Percentiles rank a stretch among this genome's conserved stretches.
Conservation (phyloP, 2,329 filamentous ascomycete species). For the Trichoderma lentiforme region DNA sequence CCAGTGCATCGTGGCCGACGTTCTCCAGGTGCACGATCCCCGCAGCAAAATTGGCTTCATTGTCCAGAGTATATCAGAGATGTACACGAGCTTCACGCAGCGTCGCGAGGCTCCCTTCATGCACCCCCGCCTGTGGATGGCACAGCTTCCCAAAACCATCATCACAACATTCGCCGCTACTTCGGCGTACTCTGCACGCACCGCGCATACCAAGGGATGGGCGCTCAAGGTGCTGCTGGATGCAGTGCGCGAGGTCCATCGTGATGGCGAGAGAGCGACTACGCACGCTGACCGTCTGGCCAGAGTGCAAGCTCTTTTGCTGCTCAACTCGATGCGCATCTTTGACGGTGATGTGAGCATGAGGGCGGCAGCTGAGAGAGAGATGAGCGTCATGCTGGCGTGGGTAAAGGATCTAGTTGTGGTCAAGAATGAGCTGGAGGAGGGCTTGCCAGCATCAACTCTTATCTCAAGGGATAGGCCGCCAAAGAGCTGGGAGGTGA, state of each 20-base stretch:
- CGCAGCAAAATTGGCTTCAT: constrained; percentile 35
- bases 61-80: constrained; percentile 31
- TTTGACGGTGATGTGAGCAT: constrained; percentile 44
- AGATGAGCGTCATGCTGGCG: constrained; percentile 33
- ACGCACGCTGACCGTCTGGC: constrained; percentile 40
- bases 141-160: constrained; percentile 38
- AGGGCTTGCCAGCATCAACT: constrained; percentile 23
- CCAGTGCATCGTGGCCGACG: constrained; percentile 28
- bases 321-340: constrained; percentile 42
- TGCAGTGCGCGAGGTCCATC: constrained; percentile 36
- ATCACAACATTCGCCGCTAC: constrained; percentile 40
- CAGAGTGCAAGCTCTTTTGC: constrained; percentile 41
- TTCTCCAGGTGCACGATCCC: constrained; percentile 36
- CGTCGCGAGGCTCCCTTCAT: constrained; percentile 41
- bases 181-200: constrained; percentile 38
- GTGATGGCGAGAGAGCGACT: constrained; percentile 31
- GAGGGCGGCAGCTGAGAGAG: constrained; percentile 40
- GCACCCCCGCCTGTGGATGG: constrained; percentile 42
- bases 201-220: constrained; percentile 37
- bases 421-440: constrained; percentile 35
- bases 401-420: constrained; percentile 38
- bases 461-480: constrained; percentile 30
- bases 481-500: constrained; percentile 43
- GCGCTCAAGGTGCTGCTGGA: constrained; percentile 39
- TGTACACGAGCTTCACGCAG: constrained; percentile 36